Evolutionary conservation across 306 rosid genomes (phyloP).

Genomic region (Mimosa bimucronata): DNA sequence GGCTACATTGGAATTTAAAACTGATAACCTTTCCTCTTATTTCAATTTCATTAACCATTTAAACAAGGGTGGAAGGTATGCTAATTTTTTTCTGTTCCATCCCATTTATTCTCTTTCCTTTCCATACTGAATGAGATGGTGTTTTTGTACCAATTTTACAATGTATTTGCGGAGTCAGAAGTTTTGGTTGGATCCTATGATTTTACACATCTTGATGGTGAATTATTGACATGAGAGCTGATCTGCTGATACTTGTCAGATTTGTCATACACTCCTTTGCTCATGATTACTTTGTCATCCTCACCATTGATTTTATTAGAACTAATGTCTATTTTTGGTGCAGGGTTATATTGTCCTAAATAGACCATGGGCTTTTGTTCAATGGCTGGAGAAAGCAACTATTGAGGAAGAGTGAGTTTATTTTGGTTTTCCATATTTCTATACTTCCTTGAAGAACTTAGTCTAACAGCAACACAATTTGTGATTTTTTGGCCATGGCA

Average conservation of each 20-base stretch:
- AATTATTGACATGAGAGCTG: neutral
- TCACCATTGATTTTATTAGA: conserved; percentile 3
- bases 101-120: neutral
- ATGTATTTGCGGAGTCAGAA: neutral
- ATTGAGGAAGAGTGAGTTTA: conserved; percentile 79
- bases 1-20: neutral
- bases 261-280: conserved; percentile 17
- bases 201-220: conserved; percentile 6
- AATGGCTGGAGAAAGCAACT: conserved; percentile 90
- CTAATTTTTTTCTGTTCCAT: neutral
- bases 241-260: neutral
- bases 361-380: conserved; percentile 99
- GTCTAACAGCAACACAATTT: conserved; percentile 36
- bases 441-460: conserved; percentile 29
- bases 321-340: conserved; percentile 23
- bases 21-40: neutral
- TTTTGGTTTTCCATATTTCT: conserved; percentile 15
- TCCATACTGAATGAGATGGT: neutral
- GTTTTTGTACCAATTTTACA: conserved; percentile 10
- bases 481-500: conserved; percentile 25
- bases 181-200: neutral
- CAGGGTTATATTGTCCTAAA: conserved; percentile 93
- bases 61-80: neutral
- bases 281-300: conserved; percentile 22
- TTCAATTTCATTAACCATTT: neutral